These are phyloP conservation scores for Bipolaris oryzae DNA, from an alignment of 2,329 filamentous ascomycete species.

Conservation along the genomic window DNA sequence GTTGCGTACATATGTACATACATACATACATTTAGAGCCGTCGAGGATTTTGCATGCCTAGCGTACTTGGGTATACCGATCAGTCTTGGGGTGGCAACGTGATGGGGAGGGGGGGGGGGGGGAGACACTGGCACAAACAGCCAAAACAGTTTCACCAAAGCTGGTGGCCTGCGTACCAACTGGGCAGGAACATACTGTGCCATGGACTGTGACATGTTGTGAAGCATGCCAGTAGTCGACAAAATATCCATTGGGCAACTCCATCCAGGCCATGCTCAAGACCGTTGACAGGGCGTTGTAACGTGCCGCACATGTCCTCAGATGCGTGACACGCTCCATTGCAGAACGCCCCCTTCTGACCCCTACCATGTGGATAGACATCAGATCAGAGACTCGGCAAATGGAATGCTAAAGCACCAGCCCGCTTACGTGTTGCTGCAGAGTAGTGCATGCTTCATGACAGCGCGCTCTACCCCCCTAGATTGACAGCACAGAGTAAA, in stretches of 20 bases:
- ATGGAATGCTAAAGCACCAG: not conserved
- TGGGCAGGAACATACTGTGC: not conserved
- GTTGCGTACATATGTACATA: not conserved
- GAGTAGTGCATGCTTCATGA: not conserved
- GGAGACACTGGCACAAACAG: slow-evolving; percentile 1
- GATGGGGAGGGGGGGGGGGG: too few species aligned
- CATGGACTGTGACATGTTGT: slow-evolving; percentile 7
- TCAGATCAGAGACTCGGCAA: not conserved
- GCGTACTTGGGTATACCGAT: slow-evolving; percentile 2
- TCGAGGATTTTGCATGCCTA: not conserved
- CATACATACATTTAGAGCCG: not conserved
- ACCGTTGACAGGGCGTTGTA: slow-evolving; percentile 14
- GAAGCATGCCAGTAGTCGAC: slow-evolving; percentile 10
- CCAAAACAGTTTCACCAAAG: not conserved
- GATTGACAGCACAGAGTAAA: too few species aligned
- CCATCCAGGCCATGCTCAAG: slow-evolving; percentile 11
- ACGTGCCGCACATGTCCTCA: slow-evolving; percentile 8
- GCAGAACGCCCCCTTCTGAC: not conserved
- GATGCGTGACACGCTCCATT: not conserved
- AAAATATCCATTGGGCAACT: slow-evolving; percentile 7
- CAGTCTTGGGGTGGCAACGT: not conserved
- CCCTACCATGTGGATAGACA: not conserved
- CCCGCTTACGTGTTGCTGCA: not conserved
- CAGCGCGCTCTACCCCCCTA: not conserved
- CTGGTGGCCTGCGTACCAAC: not conserved